These are phyloP conservation scores for Candida andamanensis DNA, from an alignment of 805 yeast genomes.

Conservation along the genomic window DNA sequence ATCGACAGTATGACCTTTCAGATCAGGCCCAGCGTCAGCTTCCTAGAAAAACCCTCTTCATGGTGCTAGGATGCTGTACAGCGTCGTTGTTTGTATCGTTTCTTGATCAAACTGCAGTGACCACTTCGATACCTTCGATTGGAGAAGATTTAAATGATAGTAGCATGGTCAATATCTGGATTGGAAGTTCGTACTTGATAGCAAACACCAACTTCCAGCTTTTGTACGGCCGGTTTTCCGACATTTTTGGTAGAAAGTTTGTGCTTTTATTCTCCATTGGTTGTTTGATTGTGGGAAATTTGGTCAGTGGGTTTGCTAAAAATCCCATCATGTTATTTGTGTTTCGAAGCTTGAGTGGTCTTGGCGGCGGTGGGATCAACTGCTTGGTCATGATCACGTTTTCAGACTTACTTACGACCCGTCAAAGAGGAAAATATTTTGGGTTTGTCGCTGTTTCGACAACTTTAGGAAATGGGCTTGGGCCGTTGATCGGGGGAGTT, in stretches of 20 bases:
- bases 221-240: conserved; percentile 64
- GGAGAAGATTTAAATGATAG: conserved; percentile 39
- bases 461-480: conserved; percentile 47
- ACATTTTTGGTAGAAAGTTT: conserved; percentile 52
- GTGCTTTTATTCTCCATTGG: conserved; percentile 41
- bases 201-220: conserved; percentile 75
- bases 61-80: conserved; percentile 9
- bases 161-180: conserved; percentile 50
- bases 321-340: conserved; percentile 41
- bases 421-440: conserved; percentile 50
- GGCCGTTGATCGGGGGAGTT: conserved; percentile 38
- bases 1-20: conserved; percentile 1
- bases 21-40: conserved; percentile 10
- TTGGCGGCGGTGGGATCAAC: conserved; percentile 58
- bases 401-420: conserved; percentile 50
- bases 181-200: conserved; percentile 64
- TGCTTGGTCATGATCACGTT: conserved; percentile 50
- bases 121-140: conserved; percentile 42
- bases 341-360: conserved; percentile 52
- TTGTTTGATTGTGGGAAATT: conserved; percentile 43
- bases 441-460: conserved; percentile 48
- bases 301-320: conserved; percentile 36
- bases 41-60: conserved; percentile 5
- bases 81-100: conserved; percentile 28
- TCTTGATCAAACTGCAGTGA: conserved; percentile 42